Base-by-base conservation (phyloP, 2,329 filamentous ascomycete species). In the Xylariaceae sp. region DNA sequence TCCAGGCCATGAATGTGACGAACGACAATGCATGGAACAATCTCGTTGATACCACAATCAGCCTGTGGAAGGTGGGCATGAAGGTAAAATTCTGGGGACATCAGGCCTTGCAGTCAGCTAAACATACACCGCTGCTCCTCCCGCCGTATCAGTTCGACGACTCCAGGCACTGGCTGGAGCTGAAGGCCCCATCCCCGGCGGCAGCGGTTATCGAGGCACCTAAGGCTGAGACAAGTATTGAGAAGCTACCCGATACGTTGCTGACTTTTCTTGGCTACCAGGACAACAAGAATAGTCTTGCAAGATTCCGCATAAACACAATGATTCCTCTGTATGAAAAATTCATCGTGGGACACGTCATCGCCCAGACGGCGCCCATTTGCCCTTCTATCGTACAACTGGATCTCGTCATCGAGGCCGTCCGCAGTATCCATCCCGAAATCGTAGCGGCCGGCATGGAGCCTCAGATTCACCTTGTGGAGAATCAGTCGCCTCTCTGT, bases 71-170 rank as follows among this genome's bases (percentile, higher is more conserved):
- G 26, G 41, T 59, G 1, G 76, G 77, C 0, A 3, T 75, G 0
- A 23, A 36, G 0, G 56, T 71, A 0, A 49, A 66, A 0, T 75
- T 71, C 61, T 80, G 77, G 78, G 42, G 64, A 0, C 70, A 74
- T 35, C 70, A 56, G 13, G 11, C n/a, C 1, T 9, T 4, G 0
- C 72, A 77, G 45, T 67, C 53, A 0, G 1, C 13, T 2, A 43
- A 61, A 0, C 59, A 67, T 21, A 29, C 40, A 0, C 54, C 44
- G 0, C 18, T 74, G 3, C 26, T 69, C 0, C 61, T 78, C 0
- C 75, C 75, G 0, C 72, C 74, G 0, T 77, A 77, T 49, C 75
- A 77, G 36, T 77, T 78, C 52, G 73, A 76, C 11, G 70, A 72
- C 37, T 41, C 61, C 0, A 46, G 61, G 0, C 75, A 77, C 43